phyloP scores from a whole-genome alignment of 2,329 filamentous ascomycete genomes.

The Microdochium bolleyi region DNA sequence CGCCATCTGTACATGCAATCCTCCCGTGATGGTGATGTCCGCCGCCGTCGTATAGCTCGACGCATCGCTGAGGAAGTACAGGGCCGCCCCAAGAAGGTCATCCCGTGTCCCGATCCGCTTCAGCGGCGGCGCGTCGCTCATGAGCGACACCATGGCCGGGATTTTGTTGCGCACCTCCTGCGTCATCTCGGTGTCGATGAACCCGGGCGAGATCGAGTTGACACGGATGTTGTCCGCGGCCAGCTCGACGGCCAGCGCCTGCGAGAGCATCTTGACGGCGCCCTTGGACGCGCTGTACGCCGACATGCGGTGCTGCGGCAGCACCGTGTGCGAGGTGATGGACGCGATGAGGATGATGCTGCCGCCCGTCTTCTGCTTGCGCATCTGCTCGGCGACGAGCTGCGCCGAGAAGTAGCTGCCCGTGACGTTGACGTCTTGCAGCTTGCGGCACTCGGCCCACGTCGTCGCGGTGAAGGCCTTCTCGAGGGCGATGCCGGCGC shows the following conservation, averaged over 20 bases:
- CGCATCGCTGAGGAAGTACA: conserved; percentile 45
- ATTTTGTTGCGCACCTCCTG: conserved; percentile 38
- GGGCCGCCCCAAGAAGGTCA: conserved; percentile 48
- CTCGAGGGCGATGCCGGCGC: conserved; percentile 35
- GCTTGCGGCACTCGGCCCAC: conserved; percentile 25
- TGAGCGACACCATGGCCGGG: conserved; percentile 46
- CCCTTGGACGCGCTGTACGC: conserved; percentile 37
- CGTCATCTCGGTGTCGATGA: conserved; percentile 35
- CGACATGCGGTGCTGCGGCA: conserved; percentile 41
- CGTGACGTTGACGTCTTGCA: conserved; percentile 38
- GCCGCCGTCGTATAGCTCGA: conserved; percentile 42
- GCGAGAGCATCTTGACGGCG: conserved; percentile 29
- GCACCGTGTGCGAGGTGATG: conserved; percentile 39
- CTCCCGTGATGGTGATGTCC: conserved; percentile 34
- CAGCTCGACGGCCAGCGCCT: conserved; percentile 38
- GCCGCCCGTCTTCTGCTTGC: conserved; percentile 23
- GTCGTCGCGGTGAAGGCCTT: conserved; percentile 34
- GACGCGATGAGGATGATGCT: conserved; percentile 35
- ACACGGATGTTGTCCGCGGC: conserved; percentile 35
- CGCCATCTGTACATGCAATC: neutral
- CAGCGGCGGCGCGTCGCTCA: conserved; percentile 52
- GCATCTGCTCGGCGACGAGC: conserved; percentile 32
- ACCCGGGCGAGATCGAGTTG: conserved; percentile 37
- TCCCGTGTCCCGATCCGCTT: conserved; percentile 42
- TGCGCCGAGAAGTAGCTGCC: conserved; percentile 36